Percentiles rank a stretch among this genome's conserved stretches.
Evolutionary conservation across 2,329 filamentous ascomycete species (phyloP).

Genomic region (Didymella arachidicola): DNA sequence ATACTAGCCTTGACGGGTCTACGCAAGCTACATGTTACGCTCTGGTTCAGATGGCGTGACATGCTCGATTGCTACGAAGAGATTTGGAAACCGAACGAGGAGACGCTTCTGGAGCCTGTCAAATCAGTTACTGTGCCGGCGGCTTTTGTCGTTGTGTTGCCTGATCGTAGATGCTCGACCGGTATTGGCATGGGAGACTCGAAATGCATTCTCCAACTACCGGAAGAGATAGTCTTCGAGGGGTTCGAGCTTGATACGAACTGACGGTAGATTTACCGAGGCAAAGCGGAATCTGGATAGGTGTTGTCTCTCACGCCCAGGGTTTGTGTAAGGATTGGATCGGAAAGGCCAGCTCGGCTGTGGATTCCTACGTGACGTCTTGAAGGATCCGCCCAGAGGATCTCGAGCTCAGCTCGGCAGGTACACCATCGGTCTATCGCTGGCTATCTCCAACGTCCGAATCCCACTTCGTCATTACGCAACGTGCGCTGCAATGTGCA

Average conservation of each 20-base stretch:
- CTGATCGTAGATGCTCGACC: slow-evolving; percentile 24
- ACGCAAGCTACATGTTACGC: slow-evolving; percentile 24
- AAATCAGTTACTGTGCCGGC: slow-evolving; percentile 24
- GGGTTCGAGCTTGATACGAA: neutral
- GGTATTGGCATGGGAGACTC: slow-evolving; percentile 24
- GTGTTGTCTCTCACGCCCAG: neutral
- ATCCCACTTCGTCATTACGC: slow-evolving; percentile 14
- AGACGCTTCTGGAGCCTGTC: slow-evolving; percentile 23
- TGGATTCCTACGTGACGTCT: slow-evolving; percentile 6
- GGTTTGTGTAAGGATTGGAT: neutral
- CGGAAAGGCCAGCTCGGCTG: too few relatives aligned
- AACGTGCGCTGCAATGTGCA: slow-evolving; percentile 20
- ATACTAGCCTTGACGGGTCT: slow-evolving; percentile 28
- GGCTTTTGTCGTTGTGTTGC: slow-evolving; percentile 30
- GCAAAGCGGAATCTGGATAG: neutral
- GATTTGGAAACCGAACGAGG: slow-evolving; percentile 24
- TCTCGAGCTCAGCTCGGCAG: slow-evolving; percentile 22
- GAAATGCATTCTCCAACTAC: slow-evolving; percentile 21
- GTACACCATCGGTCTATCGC: slow-evolving; percentile 18
- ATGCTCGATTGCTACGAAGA: slow-evolving; percentile 17
- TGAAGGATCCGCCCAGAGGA: slow-evolving; percentile 13
- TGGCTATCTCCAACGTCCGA: slow-evolving; percentile 13
- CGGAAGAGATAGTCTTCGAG: slow-evolving; percentile 2
- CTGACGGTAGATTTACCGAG: neutral
- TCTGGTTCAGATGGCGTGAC: slow-evolving; percentile 18